phyloP scores from a whole-genome alignment of 2,329 filamentous ascomycete genomes.

The Sporothrix brunneoviolacea region DNA sequence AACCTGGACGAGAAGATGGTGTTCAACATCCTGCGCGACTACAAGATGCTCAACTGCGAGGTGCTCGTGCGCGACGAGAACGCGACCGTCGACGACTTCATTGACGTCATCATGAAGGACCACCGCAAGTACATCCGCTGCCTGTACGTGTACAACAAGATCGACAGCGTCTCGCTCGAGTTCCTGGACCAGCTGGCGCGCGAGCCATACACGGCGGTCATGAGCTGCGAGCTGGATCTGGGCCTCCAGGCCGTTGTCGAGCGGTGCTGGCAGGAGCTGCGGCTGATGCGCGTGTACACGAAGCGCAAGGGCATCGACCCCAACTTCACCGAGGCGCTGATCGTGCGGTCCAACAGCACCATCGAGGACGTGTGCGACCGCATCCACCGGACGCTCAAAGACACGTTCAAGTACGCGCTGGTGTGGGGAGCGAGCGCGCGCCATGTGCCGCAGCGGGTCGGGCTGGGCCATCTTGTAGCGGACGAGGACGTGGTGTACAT shows the following conservation, averaged over 20 bases:
- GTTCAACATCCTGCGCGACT: conserved; percentile 94
- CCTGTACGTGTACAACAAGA: conserved; percentile 99
- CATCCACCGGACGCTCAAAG: conserved; percentile 89
- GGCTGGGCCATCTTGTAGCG: conserved; percentile 70
- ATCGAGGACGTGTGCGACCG: conserved; percentile 97
- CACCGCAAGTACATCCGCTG: conserved; percentile 95
- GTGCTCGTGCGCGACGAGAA: conserved; percentile 92
- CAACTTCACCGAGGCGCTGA: conserved; percentile 83
- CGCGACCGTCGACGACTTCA: conserved; percentile 94
- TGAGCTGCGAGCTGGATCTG: conserved; percentile 94
- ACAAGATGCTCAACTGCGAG: conserved; percentile 97
- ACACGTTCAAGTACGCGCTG: conserved; percentile 96
- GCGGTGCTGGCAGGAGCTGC: conserved; percentile 87
- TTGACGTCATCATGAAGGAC: conserved; percentile 99
- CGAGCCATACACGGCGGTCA: conserved; percentile 90
- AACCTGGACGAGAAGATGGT: conserved; percentile 95
- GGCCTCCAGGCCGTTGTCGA: conserved; percentile 92
- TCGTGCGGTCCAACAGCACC: conserved; percentile 78
- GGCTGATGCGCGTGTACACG: conserved; percentile 87
- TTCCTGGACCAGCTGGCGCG: conserved; percentile 87
- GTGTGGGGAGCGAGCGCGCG: conserved; percentile 96
- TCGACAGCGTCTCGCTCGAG: conserved; percentile 88
- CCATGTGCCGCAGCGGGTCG: conserved; percentile 90
- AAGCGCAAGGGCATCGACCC: conserved; percentile 92
- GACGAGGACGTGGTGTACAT: conserved; percentile 66